Evolutionary conservation across 148 eudicot species (phyloP), one percentile per base, ranked within the genome.

Genomic region (Polygonum maritimum): DNA sequence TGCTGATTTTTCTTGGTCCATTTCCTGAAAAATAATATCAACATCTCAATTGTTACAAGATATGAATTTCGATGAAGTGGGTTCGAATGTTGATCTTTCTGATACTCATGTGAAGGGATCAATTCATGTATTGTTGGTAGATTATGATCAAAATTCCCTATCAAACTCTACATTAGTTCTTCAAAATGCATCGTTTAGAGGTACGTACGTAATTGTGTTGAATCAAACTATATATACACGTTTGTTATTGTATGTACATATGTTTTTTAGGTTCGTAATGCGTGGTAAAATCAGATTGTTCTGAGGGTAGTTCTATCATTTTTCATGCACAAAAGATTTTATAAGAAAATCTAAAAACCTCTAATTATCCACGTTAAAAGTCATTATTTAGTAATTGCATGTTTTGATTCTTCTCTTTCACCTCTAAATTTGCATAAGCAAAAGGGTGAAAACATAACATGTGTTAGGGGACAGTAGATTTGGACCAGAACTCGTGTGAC

Each of bases 51-150:
- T 67, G 71, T 36, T 67, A 67, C 36, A 57, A 26, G 69, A 13
- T 63, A 60, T 63, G 39, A 39, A 18, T 31, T 63, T 14, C 3
- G 45, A 15, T 36, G 71, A 67, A 67, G 14, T 67, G 41, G 45
- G 38, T 35, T 67, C 12, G 11, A 12, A 35, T 7, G 2, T 36
- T 36, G 11, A 67, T 35, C 71, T 36, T 38, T 41, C 71, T 9
- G 19, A 0, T 36, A n/a, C 36, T 3, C 16, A 67, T 3, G 36
- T 10, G 44, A 67, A 36, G 0, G 71, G 45, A 26, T 26, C 31
- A 67, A 19, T 67, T 67, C 71, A 16, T 36, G 44, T 67, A 15
- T 38, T 67, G 19, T 67, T 67, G 71, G 71, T 67, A 45, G 71
- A 67, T 35, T 67, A 67, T 38, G 45, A 67, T 67, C 71, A 38